Conservation (phyloP, 768 basidiomycete species). For the Suillus brevipes region DNA sequence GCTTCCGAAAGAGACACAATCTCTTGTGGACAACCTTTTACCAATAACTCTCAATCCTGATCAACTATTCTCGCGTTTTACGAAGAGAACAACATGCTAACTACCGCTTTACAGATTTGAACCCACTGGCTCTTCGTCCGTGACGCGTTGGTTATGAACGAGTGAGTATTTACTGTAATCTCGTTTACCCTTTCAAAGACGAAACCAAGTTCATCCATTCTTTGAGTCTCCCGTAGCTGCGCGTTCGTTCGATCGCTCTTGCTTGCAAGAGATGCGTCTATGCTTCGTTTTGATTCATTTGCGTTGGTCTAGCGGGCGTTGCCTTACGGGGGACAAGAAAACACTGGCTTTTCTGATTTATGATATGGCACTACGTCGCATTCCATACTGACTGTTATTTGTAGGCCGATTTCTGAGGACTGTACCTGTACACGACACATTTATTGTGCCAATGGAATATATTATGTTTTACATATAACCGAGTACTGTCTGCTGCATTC, state of each 20-base stretch:
- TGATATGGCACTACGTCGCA: neutral
- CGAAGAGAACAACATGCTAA: neutral
- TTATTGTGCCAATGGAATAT: neutral
- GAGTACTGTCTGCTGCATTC: too few species aligned
- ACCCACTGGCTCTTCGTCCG: neutral
- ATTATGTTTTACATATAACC: neutral
- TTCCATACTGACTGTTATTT: neutral
- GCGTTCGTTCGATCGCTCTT: slow-evolving; percentile 38
- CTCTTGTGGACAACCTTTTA: slow-evolving; percentile 70
- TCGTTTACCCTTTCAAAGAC: slow-evolving; percentile 37
- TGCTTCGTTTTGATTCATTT: slow-evolving; percentile 51
- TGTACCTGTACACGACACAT: neutral
- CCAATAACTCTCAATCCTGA: slow-evolving; percentile 55
- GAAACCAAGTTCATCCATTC: slow-evolving; percentile 89
- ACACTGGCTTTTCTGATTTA: slow-evolving; percentile 63
- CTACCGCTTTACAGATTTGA: slow-evolving; percentile 7
- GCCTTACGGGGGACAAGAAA: slow-evolving; percentile 51
- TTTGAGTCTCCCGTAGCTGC: slow-evolving; percentile 54
- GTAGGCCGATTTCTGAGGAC: neutral
- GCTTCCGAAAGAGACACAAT: slow-evolving; percentile 78
- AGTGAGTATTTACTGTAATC: slow-evolving; percentile 11
- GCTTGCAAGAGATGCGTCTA: slow-evolving; percentile 33
- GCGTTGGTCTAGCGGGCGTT: slow-evolving; percentile 36
- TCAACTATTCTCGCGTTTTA: slow-evolving; percentile 11
- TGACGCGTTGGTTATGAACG: neutral